A percentile compares a stretch with the other conserved stretches of the same genome.
Evolutionary conservation across 2,329 filamentous ascomycete genomes (phyloP).

Genomic region (Ceratocystis harringtonii): DNA sequence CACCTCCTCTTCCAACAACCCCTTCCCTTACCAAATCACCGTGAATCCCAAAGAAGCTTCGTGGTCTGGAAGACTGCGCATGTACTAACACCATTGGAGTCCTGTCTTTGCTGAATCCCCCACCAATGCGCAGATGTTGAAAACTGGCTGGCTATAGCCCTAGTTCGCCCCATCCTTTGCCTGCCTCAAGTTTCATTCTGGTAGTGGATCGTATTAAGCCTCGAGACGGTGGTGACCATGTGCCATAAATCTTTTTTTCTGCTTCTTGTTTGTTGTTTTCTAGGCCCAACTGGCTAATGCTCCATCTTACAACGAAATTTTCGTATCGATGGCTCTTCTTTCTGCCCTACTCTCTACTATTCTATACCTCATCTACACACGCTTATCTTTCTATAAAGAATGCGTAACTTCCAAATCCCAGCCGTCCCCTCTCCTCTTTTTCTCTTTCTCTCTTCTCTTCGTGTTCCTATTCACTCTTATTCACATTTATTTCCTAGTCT

Average conservation of each 20-base stretch:
- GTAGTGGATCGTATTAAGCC: background rate
- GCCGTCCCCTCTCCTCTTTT: background rate
- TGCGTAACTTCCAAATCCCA: background rate
- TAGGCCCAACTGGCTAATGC: too few species aligned
- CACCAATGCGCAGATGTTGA: background rate
- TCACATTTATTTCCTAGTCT: background rate
- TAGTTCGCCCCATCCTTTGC: background rate
- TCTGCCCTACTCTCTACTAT: background rate
- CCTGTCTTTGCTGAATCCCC: background rate
- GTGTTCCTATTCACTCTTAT: background rate
- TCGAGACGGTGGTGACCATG: background rate
- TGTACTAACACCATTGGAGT: slow-evolving; percentile 13
- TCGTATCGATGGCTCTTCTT: background rate
- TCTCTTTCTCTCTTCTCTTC: background rate
- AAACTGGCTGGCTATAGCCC: background rate
- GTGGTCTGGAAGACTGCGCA: slow-evolving; percentile 40
- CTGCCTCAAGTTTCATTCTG: background rate
- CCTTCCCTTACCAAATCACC: slow-evolving; percentile 86
- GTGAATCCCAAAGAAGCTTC: slow-evolving; percentile 70
- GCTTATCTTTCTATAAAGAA: background rate
- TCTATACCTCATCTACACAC: background rate
- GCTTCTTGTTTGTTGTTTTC: background rate
- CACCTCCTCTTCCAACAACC: slow-evolving; percentile 83
- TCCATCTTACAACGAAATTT: too few species aligned
- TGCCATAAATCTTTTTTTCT: background rate